Evolutionary conservation across 441 rosid genomes (phyloP), one percentile per base, ranked within the genome.

Genomic region (Bruguiera hainesii): DNA sequence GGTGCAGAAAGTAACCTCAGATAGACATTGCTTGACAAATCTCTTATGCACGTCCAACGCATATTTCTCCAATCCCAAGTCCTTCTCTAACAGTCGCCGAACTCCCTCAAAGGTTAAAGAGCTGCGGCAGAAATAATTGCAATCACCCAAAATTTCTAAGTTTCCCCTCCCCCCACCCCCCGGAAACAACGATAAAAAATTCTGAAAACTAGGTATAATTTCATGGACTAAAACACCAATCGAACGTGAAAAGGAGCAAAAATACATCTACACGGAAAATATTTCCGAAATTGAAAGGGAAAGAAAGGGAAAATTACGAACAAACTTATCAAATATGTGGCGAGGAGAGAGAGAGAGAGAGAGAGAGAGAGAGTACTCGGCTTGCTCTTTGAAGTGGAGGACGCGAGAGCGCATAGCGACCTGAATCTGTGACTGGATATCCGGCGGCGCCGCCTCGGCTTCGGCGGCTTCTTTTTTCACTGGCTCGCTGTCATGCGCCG

Each of bases 71-170:
- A 88, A 71, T 56, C 86, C 89, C 73, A 88, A 62, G 78, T 89
- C 93, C 81, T 89, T 83, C 91, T 95, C 98, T 63, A 92, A 59
- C 67, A 92, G 63, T 70, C 96, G 84, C 73, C 97, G 81, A 50
- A 90, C 96, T 46, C 91, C 90, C 83, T 84, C 96, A 61, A 90
- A 82, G 7, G 90, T 92, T 80, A 92, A 79, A 2, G 80, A 82
- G 68, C 99, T 91, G 78, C 82, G 78, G 69, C 65, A 1, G 57
- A 53, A 39, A 35, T 35, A 35, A 35, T 7, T 35, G 10, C 31
- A 29, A 29, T 29, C 31, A 29, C 31, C 31, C 31, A 29, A 29
- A 29, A 29, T 29, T 29, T 29, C 3, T 29, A 29, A 29, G 31
- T 29, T 29, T 26, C 26, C 26, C 26, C 8, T 7, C 37, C 33